Conservation (phyloP, 2,329 filamentous ascomycete genomes). For the Venturia oleaginea region DNA sequence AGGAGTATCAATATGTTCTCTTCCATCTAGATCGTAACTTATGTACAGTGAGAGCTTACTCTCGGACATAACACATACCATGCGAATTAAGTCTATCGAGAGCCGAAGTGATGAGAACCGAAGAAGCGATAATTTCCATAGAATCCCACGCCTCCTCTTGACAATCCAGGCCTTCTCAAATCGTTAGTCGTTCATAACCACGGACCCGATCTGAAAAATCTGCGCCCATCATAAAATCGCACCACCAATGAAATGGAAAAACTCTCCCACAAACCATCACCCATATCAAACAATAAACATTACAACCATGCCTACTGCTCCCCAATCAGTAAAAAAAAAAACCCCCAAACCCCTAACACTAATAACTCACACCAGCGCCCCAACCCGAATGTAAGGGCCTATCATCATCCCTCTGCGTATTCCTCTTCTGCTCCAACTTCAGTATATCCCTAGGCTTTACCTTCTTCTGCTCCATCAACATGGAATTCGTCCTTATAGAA, state of each 20-base stretch:
- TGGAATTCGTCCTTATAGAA: neutral
- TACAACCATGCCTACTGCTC: too few relatives aligned
- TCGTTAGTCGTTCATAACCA: too few relatives aligned
- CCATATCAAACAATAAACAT: neutral
- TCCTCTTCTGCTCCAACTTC: neutral
- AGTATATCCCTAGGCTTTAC: neutral
- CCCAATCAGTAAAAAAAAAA: too few relatives aligned
- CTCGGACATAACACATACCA: neutral
- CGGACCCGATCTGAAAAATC: neutral
- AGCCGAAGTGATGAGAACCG: too few relatives aligned
- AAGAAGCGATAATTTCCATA: too few relatives aligned
- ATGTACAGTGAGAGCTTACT: neutral
- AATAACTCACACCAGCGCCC: neutral
- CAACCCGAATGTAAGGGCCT: neutral
- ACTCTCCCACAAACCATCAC: neutral
- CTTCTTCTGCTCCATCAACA: neutral
- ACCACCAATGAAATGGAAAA: too few relatives aligned
- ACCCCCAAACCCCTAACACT: neutral
- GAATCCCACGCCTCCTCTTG: too few relatives aligned
- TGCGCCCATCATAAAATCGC: neutral
- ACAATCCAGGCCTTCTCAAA: too few relatives aligned
- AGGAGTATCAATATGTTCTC: slow-evolving; percentile 12
- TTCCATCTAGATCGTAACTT: neutral
- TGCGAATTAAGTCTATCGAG: too few relatives aligned
- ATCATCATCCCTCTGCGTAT: neutral